Percentiles rank a stretch among this genome's conserved stretches.
These are phyloP conservation scores for Brassica carinata DNA, from an alignment of 345 rosid genomes.

Conservation along the genomic window DNA sequence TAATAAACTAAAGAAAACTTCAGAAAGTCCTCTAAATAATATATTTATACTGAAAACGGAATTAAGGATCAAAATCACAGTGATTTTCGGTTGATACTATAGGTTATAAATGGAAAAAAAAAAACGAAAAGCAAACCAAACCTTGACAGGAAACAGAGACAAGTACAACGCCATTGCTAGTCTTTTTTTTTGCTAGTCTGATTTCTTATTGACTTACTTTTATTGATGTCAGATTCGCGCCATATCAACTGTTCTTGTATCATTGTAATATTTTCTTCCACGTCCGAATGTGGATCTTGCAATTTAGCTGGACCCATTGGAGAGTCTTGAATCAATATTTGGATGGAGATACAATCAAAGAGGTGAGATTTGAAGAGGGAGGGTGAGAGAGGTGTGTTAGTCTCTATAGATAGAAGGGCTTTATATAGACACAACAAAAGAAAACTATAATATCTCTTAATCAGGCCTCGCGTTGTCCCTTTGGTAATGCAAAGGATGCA, in stretches of 20 bases:
- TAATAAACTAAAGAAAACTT: neutral
- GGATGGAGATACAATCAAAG: neutral
- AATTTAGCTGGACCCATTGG: neutral
- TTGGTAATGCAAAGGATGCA: neutral
- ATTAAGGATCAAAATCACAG: neutral
- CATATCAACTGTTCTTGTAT: neutral
- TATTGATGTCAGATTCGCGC: slow-evolving; percentile 12
- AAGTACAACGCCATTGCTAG: neutral
- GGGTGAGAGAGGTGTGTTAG: neutral
- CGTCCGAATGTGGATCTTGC: slow-evolving; percentile 1
- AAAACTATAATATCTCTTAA: neutral
- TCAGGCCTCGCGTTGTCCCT: neutral
- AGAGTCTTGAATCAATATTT: neutral
- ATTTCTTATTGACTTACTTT: slow-evolving; percentile 2
- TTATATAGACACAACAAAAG: neutral
- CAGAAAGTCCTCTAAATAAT: neutral
- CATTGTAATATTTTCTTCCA: neutral
- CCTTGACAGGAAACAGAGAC: neutral
- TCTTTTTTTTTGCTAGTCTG: neutral
- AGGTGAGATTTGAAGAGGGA: neutral
- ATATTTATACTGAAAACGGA: neutral
- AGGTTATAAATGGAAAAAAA: neutral
- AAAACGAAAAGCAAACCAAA: slow-evolving; percentile 1
- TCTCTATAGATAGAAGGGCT: neutral
- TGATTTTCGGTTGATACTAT: neutral